Evolutionary conservation across 106 monocot genomes (phyloP), one percentile per base, ranked within the genome.

Genomic region (Phalaenopsis aphrodite): DNA sequence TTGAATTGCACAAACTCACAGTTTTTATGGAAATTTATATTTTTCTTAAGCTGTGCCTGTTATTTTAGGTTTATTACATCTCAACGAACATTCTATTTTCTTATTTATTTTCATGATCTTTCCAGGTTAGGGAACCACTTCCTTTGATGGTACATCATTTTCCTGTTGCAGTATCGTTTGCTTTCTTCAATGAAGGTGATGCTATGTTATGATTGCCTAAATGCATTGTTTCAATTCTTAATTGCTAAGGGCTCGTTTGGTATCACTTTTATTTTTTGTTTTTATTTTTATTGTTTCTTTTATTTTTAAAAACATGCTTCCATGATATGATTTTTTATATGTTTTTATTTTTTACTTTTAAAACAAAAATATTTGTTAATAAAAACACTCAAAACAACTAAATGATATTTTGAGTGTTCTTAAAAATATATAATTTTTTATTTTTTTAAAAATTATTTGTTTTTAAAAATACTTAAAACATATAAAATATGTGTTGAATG

Each of bases 111-210:
- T 52, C 10, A 52, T 80, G 56, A 45, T 77, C n/a, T 84, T 14
- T 66, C 43, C 88, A 99, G 95, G 93, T 84, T 36, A 95, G 89
- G 76, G 99, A 99, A 71, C 95, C 99, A 78, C 81, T 95, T 67
- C 91, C 91, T 30, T 73, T 99, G 38, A 93, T 80, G 71, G 85
- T 99, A 48, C 99, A 99, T 84, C 95, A 93, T 80, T 87, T 99
- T 72, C 99, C 95, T 45, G 84, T 99, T 11, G 99, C 99, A 23
- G 91, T 99, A 67, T 91, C 95, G 6, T 99, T 99, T 88, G 95
- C 93, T 78, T 88, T 90, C 68, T 99, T 99, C 79, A 78, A 83
- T 78, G 99, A 99, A 85, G 98, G 94, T 79, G 91, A 88, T 69
- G 57, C 75, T 67, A 80, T 91, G 91, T 95, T 95, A 91, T 82